Evolutionary conservation across 2,329 filamentous ascomycete species (phyloP), one percentile per base, ranked within the genome.

Genomic region (Penicillium vulpinum): DNA sequence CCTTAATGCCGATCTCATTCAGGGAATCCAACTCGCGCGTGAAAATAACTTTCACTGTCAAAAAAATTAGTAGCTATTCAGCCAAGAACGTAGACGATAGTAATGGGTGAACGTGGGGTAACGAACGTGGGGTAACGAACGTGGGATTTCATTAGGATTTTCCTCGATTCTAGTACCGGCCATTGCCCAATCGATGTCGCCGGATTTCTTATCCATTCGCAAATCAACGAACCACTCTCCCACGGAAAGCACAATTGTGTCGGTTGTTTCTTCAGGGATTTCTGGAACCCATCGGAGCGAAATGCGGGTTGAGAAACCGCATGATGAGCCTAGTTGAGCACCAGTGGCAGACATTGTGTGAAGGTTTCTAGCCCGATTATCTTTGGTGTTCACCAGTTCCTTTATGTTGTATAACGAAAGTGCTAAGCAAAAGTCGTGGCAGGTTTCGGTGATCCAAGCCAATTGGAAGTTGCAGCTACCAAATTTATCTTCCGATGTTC

Each of bases 251-350:
- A 63, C 61, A 29, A 60, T 43, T 0, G 61, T 63, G 16, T 63
- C 54, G 4, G 59, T 63, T 0, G 57, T 63, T 36, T 63, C 61
- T 6, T 44, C 44, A 11, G 61, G 59, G 15, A 45, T 15, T 18
- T 62, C 59, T 10, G 61, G 61, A 7, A 63, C 49, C 59, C 59
- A 63, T 50, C 61, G 59, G 15, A 63, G 59, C 0, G 59, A 62
- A 26, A 63, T 45, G n/a, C 61, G 59, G 4, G 59, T 63, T 22
- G 61, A 48, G 41, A 61, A 61, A 38, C 56, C 50, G 49, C 59
- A 46, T 13, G 52, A 45, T 22, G 61, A 62, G 54, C 61, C 61
- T 26, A 62, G 38, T 41, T 29, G 29, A 33, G 56, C 39, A 18
- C 51, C 54, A 16, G 59, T 59, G 21, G 58, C 35, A 18, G 55